Evolutionary conservation across 1,284 basidiomycete genomes (phyloP), one percentile per base, ranked within the genome.

Genomic region (Pseudomicrostroma phylloplanum): DNA sequence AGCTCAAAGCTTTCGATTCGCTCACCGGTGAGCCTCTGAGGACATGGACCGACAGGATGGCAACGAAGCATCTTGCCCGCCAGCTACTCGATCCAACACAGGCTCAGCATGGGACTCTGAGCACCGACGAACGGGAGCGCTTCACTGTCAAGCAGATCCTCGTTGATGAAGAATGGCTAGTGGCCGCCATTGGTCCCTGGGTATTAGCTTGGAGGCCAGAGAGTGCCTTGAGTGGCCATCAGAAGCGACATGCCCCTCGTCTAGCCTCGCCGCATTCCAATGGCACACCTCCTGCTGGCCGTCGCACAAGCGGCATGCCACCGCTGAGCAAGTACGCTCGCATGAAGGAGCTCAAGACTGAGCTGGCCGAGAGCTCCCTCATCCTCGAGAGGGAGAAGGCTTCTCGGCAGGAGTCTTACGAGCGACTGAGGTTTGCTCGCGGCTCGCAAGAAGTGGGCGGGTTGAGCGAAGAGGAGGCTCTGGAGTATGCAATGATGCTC

Each of bases 401-500:
- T n/a, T 86, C 90, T 42, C 77, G 80, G 1, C 86, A 90, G 61
- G 87, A 86, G 0, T 81, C 81, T 48, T 80, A 79, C 23, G 80
- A 86, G 59, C 80, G 87, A 53, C 19, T 62, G 51, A 46, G 63
- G 56, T 61, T 46, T 49, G 51, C 82, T 41, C 39, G 61, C 79
- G 84, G 42, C 85, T 87, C 69, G 80, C 78, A 85, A 23, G 81
- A 81, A n/a, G 82, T 92, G 11, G 76, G 72, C n/a, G 89, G 89
- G 0, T 80, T 92, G 54, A 86, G 83, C 67, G 90, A 92, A 72
- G 80, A 81, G 7, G 90, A 90, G 72, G 89, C 88, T 0, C 81
- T 92, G 21, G 88, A 90, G 69, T 92, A 92, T 72, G 84, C 87
- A 0, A 78, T 92, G 59, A 91, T 92, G 89, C 83, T 92, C 62